These are phyloP conservation scores for Pinus tabuliformis DNA, from an alignment of 75 land plant species.

Conservation along the genomic window DNA sequence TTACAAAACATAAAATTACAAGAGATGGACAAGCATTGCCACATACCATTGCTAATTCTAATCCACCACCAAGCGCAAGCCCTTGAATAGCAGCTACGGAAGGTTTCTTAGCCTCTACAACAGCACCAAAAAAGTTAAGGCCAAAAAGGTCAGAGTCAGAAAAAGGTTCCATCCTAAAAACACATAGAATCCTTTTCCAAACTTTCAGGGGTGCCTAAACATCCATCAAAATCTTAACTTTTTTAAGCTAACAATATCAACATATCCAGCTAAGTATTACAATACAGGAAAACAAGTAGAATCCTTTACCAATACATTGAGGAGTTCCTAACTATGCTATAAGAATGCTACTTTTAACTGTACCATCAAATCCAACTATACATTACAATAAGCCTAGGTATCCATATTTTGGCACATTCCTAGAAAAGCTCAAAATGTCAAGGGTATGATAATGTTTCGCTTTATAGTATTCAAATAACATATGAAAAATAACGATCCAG, in stretches of 20 bases:
- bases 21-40: neutral
- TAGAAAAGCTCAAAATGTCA: too few species aligned
- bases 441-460: too few species aligned
- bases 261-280: too few species aligned
- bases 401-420: too few species aligned
- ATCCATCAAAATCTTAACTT: neutral
- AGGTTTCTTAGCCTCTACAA: constrained; percentile 83
- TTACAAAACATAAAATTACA: neutral
- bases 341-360: neutral
- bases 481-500: too few species aligned
- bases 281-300: neutral
- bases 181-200: too few species aligned
- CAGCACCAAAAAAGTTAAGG: neutral
- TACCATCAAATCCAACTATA: too few species aligned
- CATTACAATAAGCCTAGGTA: too few species aligned
- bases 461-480: too few species aligned
- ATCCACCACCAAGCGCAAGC: constrained; percentile 98
- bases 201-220: neutral
- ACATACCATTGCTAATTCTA: constrained; percentile 92
- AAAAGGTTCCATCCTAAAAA: neutral
- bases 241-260: too few species aligned
- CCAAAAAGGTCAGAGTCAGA: neutral
- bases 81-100: constrained; percentile 96
- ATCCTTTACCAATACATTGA: neutral
- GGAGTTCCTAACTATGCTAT: neutral